Conservation (phyloP, 1,284 basidiomycete species). For the Volvariella volvacea region DNA sequence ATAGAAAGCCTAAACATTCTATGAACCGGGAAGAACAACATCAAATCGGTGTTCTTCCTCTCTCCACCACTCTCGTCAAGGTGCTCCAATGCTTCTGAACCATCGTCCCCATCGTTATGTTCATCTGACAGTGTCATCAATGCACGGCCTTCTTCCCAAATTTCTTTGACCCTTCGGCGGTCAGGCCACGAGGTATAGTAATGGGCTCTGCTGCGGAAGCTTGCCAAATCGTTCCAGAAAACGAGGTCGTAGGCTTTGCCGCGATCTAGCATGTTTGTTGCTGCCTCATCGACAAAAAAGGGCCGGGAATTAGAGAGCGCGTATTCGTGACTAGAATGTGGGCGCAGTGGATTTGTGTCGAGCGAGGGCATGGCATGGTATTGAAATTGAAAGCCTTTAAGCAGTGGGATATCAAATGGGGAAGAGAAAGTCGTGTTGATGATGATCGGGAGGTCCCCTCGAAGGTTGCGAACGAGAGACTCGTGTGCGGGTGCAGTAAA, state of each 20-base stretch:
- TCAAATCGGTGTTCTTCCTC: constrained; percentile 26
- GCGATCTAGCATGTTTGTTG: constrained; percentile 16
- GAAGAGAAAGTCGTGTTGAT: constrained; percentile 39
- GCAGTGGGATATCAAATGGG: constrained; percentile 41
- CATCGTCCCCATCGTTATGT: too few relatives aligned
- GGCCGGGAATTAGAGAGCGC: constrained; percentile 48
- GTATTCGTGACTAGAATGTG: constrained; percentile 41
- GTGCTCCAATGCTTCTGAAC: too few relatives aligned
- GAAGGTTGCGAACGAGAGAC: constrained; percentile 22
- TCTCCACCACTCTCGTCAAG: constrained; percentile 7
- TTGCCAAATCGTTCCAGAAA: constrained; percentile 49
- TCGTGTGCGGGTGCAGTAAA: constrained; percentile 38
- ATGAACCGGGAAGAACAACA: constrained; percentile 36
- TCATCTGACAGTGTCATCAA: too few relatives aligned
- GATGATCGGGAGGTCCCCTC: constrained; percentile 25
- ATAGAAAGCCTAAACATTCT: constrained; percentile 23
- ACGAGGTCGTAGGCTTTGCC: constrained; percentile 35
- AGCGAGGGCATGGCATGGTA: constrained; percentile 35
- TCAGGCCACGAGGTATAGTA: constrained; percentile 39
- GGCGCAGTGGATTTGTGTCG: constrained; percentile 31
- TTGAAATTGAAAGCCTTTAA: constrained; percentile 21
- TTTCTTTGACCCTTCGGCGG: constrained; percentile 26
- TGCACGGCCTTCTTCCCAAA: constrained; percentile 29
- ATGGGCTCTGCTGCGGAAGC: constrained; percentile 34
- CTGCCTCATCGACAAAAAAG: constrained; percentile 36